Evolutionary conservation across 2,329 filamentous ascomycete genomes (phyloP), one percentile per base, ranked within the genome.

Genomic region (Ascosphaera apis): DNA sequence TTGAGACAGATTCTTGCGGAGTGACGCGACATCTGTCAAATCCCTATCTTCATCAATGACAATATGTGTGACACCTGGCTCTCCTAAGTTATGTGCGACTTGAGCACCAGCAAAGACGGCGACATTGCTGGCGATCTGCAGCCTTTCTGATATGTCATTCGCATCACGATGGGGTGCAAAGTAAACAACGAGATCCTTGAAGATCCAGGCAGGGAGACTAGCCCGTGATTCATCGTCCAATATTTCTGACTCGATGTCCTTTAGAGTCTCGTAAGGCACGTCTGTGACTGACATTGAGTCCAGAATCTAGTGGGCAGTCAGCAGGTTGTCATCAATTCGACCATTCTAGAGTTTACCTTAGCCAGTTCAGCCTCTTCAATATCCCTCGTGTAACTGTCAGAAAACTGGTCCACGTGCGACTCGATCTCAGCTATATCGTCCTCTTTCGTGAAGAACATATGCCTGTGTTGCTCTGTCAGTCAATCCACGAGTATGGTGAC

Each of bases 361-460:
- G 53, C 60, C 34, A 92, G 62, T 46, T 86, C 78, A 1, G 70
- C 64, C 0, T 67, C 45, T 1, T 61, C 63, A 6, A 76, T 58
- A 45, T 91, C 72, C 3, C 84, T 64, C 1, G 72, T 67, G 53
- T 80, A 95, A 48, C 82, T 84, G 51, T 98, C 88, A 0, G 77
- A 78, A 45, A 71, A 88, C 36, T 64, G 58, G 50, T 98, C 88
- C 2, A 76, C 64, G 42, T 76, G 79, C 2, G 58, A 56, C 27
- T 66, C 61, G 7, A 75, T 68, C 5, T 62, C 58, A 4, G 59
- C 58, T 30, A 57, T 54, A 37, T 72, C 61, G 1, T 60, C 63
- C 3, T 72, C 66, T 0, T 65, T 68, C 0, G 70, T 70, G 46
- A 76, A 71, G 41, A 88, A 76, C 45, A 95, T 61, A 46, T 95